phyloP scores from a whole-genome alignment of 1,139 yeast genomes.

The Candida mesenterica region DNA sequence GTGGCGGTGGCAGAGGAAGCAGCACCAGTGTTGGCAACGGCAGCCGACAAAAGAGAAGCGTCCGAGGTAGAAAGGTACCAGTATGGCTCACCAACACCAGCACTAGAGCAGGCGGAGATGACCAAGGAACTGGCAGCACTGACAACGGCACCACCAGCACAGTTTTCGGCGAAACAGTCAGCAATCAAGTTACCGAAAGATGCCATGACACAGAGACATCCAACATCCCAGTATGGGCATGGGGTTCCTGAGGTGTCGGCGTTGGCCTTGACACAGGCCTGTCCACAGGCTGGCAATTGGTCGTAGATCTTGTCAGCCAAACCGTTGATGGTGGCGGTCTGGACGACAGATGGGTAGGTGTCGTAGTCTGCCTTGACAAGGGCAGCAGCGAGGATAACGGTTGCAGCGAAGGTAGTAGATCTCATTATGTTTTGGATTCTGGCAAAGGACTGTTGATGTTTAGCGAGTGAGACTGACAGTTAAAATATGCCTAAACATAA shows the following conservation, averaged over 20 bases:
- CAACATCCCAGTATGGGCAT: conserved; percentile 57
- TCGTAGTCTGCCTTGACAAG: conserved; percentile 18
- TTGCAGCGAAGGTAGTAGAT: conserved; percentile 17
- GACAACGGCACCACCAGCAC: conserved; percentile 38
- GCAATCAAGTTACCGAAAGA: conserved; percentile 45
- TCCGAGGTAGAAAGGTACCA: conserved; percentile 41
- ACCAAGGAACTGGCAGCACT: conserved; percentile 39
- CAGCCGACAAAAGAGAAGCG: conserved; percentile 24
- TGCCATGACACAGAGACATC: conserved; percentile 53
- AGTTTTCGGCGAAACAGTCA: conserved; percentile 40
- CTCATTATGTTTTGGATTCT: conserved; percentile 19
- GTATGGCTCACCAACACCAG: conserved; percentile 40
- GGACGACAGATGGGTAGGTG: conserved; percentile 47
- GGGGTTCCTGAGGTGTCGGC: conserved; percentile 30
- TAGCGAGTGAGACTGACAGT: too few relatives aligned
- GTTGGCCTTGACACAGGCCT: conserved; percentile 34
- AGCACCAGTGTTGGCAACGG: conserved; percentile 18
- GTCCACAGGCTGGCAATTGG: conserved; percentile 44
- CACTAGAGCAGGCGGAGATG: conserved; percentile 38
- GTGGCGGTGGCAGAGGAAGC: conserved; percentile 12
- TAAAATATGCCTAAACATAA: conserved; percentile 28
- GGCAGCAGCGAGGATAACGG: conserved; percentile 15
- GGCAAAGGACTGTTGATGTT: too few relatives aligned
- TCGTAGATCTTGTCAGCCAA: conserved; percentile 49
- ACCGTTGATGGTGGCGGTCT: conserved; percentile 52